Conservation (phyloP, 169 alveolate species). For the Eimeria zaria region DNA sequence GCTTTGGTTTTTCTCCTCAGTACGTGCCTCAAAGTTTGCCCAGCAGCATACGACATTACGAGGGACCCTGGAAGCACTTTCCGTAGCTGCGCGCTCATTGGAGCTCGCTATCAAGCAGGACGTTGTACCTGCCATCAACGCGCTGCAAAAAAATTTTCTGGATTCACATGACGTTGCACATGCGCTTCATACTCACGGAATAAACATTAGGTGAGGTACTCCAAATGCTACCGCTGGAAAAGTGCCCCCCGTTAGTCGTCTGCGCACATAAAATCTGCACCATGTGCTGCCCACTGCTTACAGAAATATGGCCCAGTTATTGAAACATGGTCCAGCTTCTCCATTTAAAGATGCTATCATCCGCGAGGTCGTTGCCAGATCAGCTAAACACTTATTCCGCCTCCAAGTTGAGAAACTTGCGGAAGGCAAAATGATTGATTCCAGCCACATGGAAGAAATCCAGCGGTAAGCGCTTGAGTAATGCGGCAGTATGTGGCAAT, state of each 20-base stretch:
- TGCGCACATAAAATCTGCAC: not conserved
- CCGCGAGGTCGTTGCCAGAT: slow-evolving; percentile 81
- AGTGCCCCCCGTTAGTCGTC: not conserved
- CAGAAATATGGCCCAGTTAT: slow-evolving; percentile 71
- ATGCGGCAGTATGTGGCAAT: not conserved
- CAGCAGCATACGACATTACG: slow-evolving; percentile 54
- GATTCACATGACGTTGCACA: slow-evolving; percentile 73
- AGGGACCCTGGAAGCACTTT: slow-evolving; percentile 62
- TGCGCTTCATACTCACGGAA: slow-evolving; percentile 80
- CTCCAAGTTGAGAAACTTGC: slow-evolving; percentile 76
- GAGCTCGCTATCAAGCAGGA: slow-evolving; percentile 68
- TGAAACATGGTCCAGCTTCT: slow-evolving; percentile 34
- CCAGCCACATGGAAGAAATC: slow-evolving; percentile 70
- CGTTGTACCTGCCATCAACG: slow-evolving; percentile 70
- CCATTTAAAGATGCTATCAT: slow-evolving; percentile 77
- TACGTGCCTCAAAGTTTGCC: slow-evolving; percentile 35
- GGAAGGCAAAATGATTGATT: slow-evolving; percentile 27
- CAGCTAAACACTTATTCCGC: slow-evolving; percentile 81
- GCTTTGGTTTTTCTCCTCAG: not conserved
- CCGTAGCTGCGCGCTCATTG: slow-evolving; percentile 68
- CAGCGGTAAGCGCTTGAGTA: slow-evolving; percentile 53
- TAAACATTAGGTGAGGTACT: slow-evolving; percentile 66
- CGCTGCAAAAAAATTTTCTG: slow-evolving; percentile 62
- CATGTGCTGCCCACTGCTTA: not conserved
- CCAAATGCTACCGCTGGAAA: not conserved